Base-by-base conservation (phyloP, 1,139 yeast species). In the Nakaseomyces delphensis region DNA sequence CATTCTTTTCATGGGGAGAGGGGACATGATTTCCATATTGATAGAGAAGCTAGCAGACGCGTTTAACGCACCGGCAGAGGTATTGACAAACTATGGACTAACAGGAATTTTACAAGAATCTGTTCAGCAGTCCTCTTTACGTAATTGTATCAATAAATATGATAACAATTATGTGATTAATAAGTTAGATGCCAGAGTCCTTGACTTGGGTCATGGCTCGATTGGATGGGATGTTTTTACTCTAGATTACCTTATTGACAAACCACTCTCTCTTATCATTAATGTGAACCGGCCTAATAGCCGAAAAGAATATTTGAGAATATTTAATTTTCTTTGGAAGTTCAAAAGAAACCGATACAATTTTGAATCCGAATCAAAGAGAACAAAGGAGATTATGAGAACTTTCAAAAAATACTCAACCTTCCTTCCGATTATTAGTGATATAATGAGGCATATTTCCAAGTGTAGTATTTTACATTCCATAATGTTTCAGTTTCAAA, bases 191-290 rank as follows among this genome's bases (percentile, higher is more conserved):
- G 95, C 96, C 0, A 69, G 96, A 38, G 71, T 89, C 39, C 69
- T 87, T 40, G 89, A 78, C 46, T 65, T 80, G 31, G 77, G 77
- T 2, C 75, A 80, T 52, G 93, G 93, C 0, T 77, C 71, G 20
- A 73, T 67, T 40, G 89, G 87, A 0, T 91, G 97, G 97, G 95
- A 89, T 57, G 87, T 84, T 3, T 89, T 91, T 60, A 86, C 96
- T 0, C 66, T 91, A 39, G 96, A 87, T 56, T 91, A 84, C 59
- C 71, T 79, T 41, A 67, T 86, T 4, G 82, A 75, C 39, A 62
- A 74, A 14, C 89, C 76, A 15, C 69, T 82, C 16, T 61, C 66
- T 30, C 49, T 65, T 10, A 58, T 77, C 2, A 48, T 76, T 33
- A 64, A 69, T 45, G 66, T 69, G 23, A 67, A 69, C 21, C 55